Percentiles rank a stretch among this genome's conserved stretches.
Evolutionary conservation across 305 asterid genomes (phyloP).

Genomic region (Fraxinus nigra): DNA sequence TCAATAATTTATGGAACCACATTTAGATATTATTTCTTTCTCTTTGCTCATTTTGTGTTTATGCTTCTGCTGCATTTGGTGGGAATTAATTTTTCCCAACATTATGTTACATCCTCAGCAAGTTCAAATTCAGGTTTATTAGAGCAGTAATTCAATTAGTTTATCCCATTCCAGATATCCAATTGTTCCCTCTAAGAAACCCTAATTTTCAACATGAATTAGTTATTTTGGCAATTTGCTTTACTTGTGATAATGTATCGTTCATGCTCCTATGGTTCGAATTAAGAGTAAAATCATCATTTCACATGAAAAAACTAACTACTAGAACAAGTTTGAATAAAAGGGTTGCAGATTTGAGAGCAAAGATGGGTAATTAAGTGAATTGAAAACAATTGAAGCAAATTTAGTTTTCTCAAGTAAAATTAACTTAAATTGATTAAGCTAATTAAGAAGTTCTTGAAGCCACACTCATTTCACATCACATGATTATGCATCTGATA

Average conservation of each 20-base stretch:
- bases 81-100: no score
- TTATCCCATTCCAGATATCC: neutral
- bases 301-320: neutral
- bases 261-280: neutral
- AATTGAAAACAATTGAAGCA: neutral
- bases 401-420: neutral
- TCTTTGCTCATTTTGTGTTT: no score
- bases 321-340: neutral
- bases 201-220: neutral
- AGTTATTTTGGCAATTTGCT: neutral
- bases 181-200: neutral
- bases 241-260: neutral
- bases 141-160: neutral
- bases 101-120: no score
- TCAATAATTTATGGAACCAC: no score
- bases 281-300: neutral
- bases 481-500: neutral
- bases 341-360: no score
- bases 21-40: no score
- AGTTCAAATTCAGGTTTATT: no score
- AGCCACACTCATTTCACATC: no score
- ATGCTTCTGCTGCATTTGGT: no score
- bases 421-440: no score
- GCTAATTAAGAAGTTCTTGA: no score
- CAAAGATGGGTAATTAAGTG: no score